Conservation (phyloP, 192 early-diverging fungal genomes). For the Umbelopsis isabellina region DNA sequence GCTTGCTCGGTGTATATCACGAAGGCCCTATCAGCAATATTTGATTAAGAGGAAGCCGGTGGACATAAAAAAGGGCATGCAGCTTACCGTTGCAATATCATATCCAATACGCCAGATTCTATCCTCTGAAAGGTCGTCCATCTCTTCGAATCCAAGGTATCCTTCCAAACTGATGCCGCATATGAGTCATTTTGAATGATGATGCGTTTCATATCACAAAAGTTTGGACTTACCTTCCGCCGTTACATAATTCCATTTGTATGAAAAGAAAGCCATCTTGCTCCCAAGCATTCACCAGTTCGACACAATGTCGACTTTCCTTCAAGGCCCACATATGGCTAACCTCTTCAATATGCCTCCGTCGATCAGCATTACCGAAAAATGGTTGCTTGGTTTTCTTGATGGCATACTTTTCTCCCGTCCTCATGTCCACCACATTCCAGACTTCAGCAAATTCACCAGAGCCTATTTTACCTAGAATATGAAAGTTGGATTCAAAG, state of each 20-base stretch:
- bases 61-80: not conserved
- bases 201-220: not conserved
- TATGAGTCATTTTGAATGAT: not conserved
- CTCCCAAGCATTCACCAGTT: conserved; percentile 87
- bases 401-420: conserved; percentile 74
- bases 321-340: conserved; percentile 75
- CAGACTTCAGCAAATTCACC: conserved; percentile 84
- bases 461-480: conserved; percentile 66
- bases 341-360: conserved; percentile 78
- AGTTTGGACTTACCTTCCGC: conserved; percentile 59
- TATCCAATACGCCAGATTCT: conserved; percentile 76
- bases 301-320: conserved; percentile 61
- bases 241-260: conserved; percentile 85
- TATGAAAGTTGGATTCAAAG: conserved; percentile 71
- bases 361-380: conserved; percentile 69
- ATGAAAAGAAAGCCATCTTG: conserved; percentile 87
- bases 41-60: not conserved
- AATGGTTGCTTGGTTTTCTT: conserved; percentile 78
- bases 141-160: conserved; percentile 17
- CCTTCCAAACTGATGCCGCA: conserved; percentile 18
- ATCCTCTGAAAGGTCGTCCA: conserved; percentile 23
- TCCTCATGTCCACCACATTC: conserved; percentile 68
- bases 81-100: conserved; percentile 57
- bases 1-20: conserved; percentile 68
- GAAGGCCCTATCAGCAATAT: conserved; percentile 56